Conservation (phyloP, 768 basidiomycete species). For the Boletus reticulatus region DNA sequence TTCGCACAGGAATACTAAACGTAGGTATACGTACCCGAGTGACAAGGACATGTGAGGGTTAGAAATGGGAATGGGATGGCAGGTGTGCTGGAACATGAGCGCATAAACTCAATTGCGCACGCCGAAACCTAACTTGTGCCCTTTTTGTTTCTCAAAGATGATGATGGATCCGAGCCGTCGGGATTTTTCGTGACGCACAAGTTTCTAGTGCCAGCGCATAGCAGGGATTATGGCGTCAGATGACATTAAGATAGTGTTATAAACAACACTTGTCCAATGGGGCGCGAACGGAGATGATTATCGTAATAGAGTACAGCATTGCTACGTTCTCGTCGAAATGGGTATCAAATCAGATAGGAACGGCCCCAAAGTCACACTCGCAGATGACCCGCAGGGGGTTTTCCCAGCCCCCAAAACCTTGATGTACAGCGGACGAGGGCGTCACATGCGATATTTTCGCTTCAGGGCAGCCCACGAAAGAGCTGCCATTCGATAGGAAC, state of each 20-base stretch:
- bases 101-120: slow-evolving; percentile 7
- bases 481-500: slow-evolving; percentile 54
- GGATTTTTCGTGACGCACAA: neutral
- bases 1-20: slow-evolving; percentile 12
- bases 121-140: slow-evolving; percentile 8
- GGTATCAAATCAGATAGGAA: slow-evolving; percentile 31
- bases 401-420: neutral
- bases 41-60: neutral
- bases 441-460: slow-evolving; percentile 66
- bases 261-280: neutral
- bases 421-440: neutral
- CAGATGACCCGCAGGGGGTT: neutral
- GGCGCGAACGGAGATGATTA: neutral
- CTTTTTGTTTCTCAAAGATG: neutral
- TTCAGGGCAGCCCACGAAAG: slow-evolving; percentile 75
- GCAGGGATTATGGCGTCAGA: neutral
- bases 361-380: slow-evolving; percentile 4
- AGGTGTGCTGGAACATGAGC: neutral
- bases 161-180: slow-evolving; percentile 14
- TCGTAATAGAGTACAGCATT: slow-evolving; percentile 21
- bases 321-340: slow-evolving; percentile 13
- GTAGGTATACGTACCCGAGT: neutral
- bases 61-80: slow-evolving; percentile 9
- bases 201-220: neutral
- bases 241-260: slow-evolving; percentile 5